Conservation (phyloP, 2,329 filamentous ascomycete genomes). For the Neurospora sp. region DNA sequence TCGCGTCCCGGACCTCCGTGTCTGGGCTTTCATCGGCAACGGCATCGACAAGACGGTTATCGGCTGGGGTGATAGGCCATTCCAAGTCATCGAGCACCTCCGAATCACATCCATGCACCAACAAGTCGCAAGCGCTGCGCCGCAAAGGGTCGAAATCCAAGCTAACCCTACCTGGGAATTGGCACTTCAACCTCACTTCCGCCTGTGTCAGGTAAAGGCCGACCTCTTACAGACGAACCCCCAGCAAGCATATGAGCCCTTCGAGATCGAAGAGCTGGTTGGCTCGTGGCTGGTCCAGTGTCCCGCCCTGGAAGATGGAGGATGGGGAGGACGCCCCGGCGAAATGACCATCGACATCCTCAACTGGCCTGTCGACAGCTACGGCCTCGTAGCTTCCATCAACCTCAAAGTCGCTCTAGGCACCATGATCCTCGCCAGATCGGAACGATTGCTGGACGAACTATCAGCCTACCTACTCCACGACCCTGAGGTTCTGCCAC, state of each 20-base stretch:
- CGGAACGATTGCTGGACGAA: background rate
- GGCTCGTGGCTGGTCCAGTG: background rate
- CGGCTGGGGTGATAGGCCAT: background rate
- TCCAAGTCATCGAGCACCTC: background rate
- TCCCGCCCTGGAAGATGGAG: background rate
- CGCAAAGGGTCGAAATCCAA: background rate
- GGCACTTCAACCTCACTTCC: background rate
- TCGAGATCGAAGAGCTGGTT: background rate
- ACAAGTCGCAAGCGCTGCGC: background rate
- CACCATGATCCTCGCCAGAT: background rate
- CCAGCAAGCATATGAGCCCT: background rate
- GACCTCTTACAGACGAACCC: background rate
- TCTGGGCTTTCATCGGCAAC: background rate
- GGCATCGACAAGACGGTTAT: background rate
- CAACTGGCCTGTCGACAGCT: background rate
- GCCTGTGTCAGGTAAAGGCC: background rate
- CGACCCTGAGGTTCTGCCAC: background rate
- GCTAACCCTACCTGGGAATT: background rate
- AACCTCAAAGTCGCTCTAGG: background rate
- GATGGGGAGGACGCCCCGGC: background rate
- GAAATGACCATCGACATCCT: background rate
- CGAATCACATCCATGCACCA: background rate
- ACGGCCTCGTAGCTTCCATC: background rate
- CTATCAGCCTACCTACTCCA: background rate
- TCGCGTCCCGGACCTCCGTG: background rate